Evolutionary conservation across 2,329 filamentous ascomycete species (phyloP), one percentile per base, ranked within the genome.

Genomic region (Clonostachys sp.): DNA sequence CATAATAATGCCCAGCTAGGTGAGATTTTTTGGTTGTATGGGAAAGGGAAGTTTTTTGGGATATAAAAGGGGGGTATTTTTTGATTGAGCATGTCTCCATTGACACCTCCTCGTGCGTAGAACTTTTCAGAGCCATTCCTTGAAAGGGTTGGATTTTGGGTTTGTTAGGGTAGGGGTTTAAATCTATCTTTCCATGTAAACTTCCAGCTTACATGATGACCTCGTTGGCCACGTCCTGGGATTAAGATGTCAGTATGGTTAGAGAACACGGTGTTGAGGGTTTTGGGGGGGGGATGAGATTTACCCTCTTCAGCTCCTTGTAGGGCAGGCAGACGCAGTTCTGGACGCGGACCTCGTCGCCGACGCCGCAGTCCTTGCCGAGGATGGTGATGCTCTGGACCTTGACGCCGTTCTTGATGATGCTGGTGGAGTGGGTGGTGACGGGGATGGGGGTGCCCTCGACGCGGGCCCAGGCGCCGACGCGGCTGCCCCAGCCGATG

Each of bases 371-470:
- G 69, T 99, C 94, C 77, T 97, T 96, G 64, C 92, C 92, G 53
- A 99, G 71, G 56, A 97, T 99, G 42, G 92, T 97, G 63, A 97
- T 94, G 68, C 90, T 95, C 77, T 97, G 94, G 45, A 99, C 94
- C 78, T 97, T 97, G 69, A 97, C 85, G 45, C 94, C 94, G 61
- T 96, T 95, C 82, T 96, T 97, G 68, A 97, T 79, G 60, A 97
- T 91, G 71, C 87, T 96, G 13, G 92, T 97, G 46, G 83, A 88
- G 73, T 97, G 92, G 74, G 87, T 96, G 45, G 80, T 85, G 47
- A 89, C 83, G 0, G 91, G 87, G 14, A 88, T 95, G 1, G 92
- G 91, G 1, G 91, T 96, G 47, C 94, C 94, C 71, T 99, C 94
- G 24, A 99, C 92, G 65, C 94, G 87, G 45, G 94, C 91, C 94